Conservation (phyloP, 2,329 filamentous ascomycete genomes). For the Teratosphaeria zuluensis region DNA sequence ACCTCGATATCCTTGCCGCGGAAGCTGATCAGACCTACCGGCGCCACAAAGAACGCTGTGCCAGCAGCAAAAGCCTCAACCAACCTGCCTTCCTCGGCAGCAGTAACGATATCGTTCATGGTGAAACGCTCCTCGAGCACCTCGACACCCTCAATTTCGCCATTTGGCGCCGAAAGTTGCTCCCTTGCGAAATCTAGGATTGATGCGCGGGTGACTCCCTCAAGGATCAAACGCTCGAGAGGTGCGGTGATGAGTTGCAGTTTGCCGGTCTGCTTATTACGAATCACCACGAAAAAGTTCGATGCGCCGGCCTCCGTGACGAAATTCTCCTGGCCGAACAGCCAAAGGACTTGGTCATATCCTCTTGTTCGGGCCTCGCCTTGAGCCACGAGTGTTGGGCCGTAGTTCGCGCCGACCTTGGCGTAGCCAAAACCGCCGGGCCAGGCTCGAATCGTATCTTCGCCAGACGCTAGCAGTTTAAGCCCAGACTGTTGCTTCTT, state of each 20-base stretch:
- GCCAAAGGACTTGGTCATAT: conserved; percentile 88
- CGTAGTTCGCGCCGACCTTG: conserved; percentile 91
- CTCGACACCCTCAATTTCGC: conserved; percentile 41
- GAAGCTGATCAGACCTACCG: conserved; percentile 37
- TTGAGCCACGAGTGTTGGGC: conserved; percentile 70
- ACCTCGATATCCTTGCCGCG: conserved; percentile 34
- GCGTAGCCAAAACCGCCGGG: conserved; percentile 86
- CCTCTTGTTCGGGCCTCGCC: conserved; percentile 62
- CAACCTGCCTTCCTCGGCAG: conserved; percentile 63
- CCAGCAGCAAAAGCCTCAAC: conserved; percentile 80
- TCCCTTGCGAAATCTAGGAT: conserved; percentile 63
- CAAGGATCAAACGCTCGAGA: conserved; percentile 69
- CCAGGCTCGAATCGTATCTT: conserved; percentile 85
- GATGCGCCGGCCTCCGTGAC: conserved; percentile 87
- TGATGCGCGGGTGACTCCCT: conserved; percentile 77
- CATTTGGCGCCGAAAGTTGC: conserved; percentile 38
- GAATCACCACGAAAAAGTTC: conserved; percentile 86
- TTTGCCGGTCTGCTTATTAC: conserved; percentile 44
- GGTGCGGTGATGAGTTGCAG: conserved; percentile 73
- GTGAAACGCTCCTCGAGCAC: conserved; percentile 76
- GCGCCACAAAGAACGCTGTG: conserved; percentile 55
- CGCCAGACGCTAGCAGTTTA: conserved; percentile 65
- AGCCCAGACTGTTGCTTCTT: conserved; percentile 32
- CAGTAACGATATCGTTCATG: conserved; percentile 66
- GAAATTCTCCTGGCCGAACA: conserved; percentile 66